phyloP scores from a whole-genome alignment of 148 eudicot genomes.

The Camellia japonica region DNA sequence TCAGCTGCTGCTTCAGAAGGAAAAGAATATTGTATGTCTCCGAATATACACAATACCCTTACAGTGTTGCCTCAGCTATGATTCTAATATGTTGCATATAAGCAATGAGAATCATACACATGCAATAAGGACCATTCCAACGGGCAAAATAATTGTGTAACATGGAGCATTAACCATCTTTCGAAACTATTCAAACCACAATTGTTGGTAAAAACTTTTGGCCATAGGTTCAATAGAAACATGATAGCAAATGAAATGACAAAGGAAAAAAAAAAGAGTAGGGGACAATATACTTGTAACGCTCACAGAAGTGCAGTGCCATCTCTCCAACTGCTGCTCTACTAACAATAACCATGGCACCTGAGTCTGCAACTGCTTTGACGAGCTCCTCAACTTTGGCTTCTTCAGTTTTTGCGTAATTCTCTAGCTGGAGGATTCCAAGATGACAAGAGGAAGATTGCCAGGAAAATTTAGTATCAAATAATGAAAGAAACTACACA shows the following conservation, averaged over 20 bases:
- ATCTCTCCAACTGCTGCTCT: constrained; percentile 95
- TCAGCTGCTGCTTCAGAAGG: background rate
- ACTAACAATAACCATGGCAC: constrained; percentile 94
- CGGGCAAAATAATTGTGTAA: background rate
- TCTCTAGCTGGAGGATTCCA: constrained; percentile 63
- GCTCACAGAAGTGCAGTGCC: constrained; percentile 96
- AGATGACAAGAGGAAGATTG: constrained; percentile 2
- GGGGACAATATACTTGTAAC: constrained; percentile 59
- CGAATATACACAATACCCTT: background rate
- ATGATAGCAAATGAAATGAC: background rate
- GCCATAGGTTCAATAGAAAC: background rate
- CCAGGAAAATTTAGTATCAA: background rate
- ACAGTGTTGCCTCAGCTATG: background rate
- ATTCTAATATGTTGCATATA: background rate
- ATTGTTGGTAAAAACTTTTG: background rate
- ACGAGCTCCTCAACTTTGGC: constrained; percentile 95
- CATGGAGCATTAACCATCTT: background rate
- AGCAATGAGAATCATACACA: background rate
- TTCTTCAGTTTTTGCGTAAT: constrained; percentile 92
- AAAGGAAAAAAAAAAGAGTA: background rate
- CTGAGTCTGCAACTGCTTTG: constrained; percentile 98
- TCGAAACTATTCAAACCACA: background rate
- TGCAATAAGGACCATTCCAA: background rate
- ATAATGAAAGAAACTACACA: background rate
- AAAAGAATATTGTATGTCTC: background rate